A percentile compares a stretch with the other conserved stretches of the same genome.
phyloP scores from a whole-genome alignment of 495 filamentous ascomycete genomes.

The Aspergillus egyptiacus region DNA sequence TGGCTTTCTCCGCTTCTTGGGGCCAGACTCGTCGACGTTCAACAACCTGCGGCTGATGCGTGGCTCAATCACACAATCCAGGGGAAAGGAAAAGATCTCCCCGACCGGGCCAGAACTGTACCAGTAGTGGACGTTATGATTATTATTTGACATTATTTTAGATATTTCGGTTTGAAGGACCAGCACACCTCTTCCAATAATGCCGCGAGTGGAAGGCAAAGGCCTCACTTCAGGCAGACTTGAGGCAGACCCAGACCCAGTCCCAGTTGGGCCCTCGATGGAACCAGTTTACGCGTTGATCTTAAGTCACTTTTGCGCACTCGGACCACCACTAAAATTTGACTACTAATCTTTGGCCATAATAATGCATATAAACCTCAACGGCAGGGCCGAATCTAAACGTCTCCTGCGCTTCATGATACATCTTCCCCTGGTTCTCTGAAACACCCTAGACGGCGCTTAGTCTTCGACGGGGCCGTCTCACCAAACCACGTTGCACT shows the following conservation, averaged over 20 bases:
- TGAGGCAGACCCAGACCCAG: no score
- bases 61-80: background rate
- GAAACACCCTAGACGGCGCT: background rate
- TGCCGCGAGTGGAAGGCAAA: no score
- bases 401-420: slow-evolving; percentile 8
- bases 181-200: background rate
- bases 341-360: no score
- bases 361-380: background rate
- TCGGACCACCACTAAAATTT: no score
- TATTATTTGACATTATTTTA: no score
- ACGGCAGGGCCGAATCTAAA: background rate
- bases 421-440: background rate
- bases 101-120: slow-evolving; percentile 1
- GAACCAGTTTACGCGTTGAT: background rate
- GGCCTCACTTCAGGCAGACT: no score
- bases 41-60: slow-evolving; percentile 4
- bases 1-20: no score
- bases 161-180: no score
- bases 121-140: no score
- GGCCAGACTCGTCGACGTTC: no score
- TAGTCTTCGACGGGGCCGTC: background rate
- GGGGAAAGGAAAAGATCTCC: background rate
- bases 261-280: background rate
- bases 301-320: no score
- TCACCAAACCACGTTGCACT: background rate